Conservation (phyloP, 768 basidiomycete species). For the Russula vinacea region DNA sequence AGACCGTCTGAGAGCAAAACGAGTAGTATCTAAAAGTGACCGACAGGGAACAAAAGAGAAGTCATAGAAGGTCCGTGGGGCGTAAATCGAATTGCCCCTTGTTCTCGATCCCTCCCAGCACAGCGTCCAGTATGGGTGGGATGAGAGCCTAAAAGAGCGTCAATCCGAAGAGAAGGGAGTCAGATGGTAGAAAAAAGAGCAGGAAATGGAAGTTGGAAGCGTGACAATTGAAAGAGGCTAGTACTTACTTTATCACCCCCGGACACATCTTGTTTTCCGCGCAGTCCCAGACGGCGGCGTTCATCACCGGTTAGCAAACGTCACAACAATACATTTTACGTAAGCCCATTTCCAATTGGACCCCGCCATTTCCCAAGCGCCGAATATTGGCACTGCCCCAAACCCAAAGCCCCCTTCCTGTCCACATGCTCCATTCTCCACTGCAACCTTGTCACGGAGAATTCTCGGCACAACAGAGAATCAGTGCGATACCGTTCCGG, state of each 20-base stretch:
- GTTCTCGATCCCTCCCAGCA: background rate
- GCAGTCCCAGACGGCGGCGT: background rate
- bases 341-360: background rate
- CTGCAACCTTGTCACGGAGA: background rate
- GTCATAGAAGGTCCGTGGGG: conserved; percentile 8
- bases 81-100: conserved; percentile 1
- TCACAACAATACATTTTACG: conserved; percentile 4
- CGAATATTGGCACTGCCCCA: background rate
- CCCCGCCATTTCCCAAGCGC: background rate
- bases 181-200: conserved; percentile 5
- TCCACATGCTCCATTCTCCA: background rate
- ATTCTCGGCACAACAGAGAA: background rate
- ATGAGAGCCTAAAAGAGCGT: conserved; percentile 18
- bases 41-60: conserved; percentile 20
- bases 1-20: background rate
- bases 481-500: background rate
- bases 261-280: conserved; percentile 7
- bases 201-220: conserved; percentile 20
- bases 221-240: conserved; percentile 14
- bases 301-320: background rate
- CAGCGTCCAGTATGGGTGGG: background rate
- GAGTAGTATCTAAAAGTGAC: conserved; percentile 1
- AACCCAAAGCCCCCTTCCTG: background rate
- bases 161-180: conserved; percentile 16
- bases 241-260: conserved; percentile 17